phyloP scores from a whole-genome alignment of 1,284 basidiomycete genomes.

The Porphyrellus sp. region DNA sequence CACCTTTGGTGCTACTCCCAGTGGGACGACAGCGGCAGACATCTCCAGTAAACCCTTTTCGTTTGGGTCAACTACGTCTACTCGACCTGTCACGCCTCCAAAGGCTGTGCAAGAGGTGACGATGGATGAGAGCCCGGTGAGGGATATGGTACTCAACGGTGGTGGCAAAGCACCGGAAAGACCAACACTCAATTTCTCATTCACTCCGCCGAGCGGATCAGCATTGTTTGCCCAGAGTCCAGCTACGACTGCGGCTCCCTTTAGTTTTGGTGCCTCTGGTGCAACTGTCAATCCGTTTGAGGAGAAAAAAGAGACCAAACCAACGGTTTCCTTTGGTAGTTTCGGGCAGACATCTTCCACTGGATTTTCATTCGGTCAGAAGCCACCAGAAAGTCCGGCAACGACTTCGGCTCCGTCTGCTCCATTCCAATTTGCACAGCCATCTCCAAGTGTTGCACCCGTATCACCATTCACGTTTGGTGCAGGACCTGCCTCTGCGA shows the following conservation, averaged over 20 bases:
- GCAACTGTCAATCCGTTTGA: slow-evolving; percentile 31
- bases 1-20: slow-evolving; percentile 29
- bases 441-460: slow-evolving; percentile 37
- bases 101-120: slow-evolving; percentile 55
- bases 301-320: slow-evolving; percentile 34
- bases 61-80: slow-evolving; percentile 27
- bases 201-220: slow-evolving; percentile 36
- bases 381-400: slow-evolving; percentile 35
- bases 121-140: slow-evolving; percentile 69
- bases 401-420: slow-evolving; percentile 36
- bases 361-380: slow-evolving; percentile 37
- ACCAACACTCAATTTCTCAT: slow-evolving; percentile 47
- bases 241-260: slow-evolving; percentile 28
- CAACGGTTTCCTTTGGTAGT: slow-evolving; percentile 25
- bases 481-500: slow-evolving; percentile 33
- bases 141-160: slow-evolving; percentile 45
- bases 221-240: slow-evolving; percentile 41
- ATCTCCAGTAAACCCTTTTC: slow-evolving; percentile 33
- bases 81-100: slow-evolving; percentile 52
- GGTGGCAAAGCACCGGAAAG: slow-evolving; percentile 32
- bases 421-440: slow-evolving; percentile 45
- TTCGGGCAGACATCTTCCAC: slow-evolving; percentile 32
- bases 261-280: slow-evolving; percentile 29
- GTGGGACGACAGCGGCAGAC: slow-evolving; percentile 30
- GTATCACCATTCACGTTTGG: slow-evolving; percentile 50